Base-by-base conservation (phyloP, 2,329 filamentous ascomycete species). In the Botrytis porri region DNA sequence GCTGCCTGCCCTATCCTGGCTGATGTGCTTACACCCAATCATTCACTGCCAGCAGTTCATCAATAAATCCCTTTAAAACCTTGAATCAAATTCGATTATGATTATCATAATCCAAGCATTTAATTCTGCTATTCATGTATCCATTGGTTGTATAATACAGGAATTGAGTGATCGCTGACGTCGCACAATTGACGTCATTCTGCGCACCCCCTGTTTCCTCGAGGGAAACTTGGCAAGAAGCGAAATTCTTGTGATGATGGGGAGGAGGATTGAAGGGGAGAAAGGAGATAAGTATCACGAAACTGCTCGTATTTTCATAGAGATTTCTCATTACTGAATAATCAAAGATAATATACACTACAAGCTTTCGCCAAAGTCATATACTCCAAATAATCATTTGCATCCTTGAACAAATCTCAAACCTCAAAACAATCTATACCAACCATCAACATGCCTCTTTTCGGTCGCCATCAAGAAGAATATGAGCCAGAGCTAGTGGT, bases 401-500 rank as follows among this genome's bases (percentile, higher is more conserved):
- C 3, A 37, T 22, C 57, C n/a, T 4, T 20, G 45, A 67, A 67
- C 35, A 6, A 8, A 12, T n/a, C 39, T 16, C 29, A 25, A 48
- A 29, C 2, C 61, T 25, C 22, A 43, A 29, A 61, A 29, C 69
- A 63, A 71, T 18, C 14, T 9, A 14, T n/a, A 65, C 18, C 4
- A 66, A 48, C 25, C 35, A 67, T 59, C 51, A 72, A 60, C 1
- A 72, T 72, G 70, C 70, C 70, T 37, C 62, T 72, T 29, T 72
- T 72, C 62, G 48, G 62, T 25, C 69, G 60, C 6, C 69, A 71
- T 8, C 70, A 72, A 37, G 61, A 72, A 48, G 37, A 71, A 59
- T 3, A 35, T 39, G 35, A 67, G 14, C 70, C 61, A 29, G 62
- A 67, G 29, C 70, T 62, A 25, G 45, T 72, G 6, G 61, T 67